Evolutionary conservation across 1,139 yeast genomes (phyloP), one percentile per base, ranked within the genome.

Genomic region (Nadsonia commutata): DNA sequence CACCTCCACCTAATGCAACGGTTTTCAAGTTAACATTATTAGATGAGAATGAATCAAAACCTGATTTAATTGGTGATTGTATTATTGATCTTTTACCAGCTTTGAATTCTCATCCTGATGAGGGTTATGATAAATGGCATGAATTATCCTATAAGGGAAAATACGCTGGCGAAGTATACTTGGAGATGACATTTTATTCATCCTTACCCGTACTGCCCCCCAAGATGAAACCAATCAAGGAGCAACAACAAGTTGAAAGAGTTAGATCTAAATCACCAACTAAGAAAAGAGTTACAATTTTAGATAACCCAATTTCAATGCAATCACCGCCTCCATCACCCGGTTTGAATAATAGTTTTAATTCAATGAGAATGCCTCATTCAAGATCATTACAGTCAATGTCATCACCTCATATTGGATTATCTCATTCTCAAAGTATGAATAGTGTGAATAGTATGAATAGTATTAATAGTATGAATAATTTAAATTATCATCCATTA

Each of bases 101-200:
- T 0, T 76, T 84, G 47, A 50, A 47, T 16, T 70, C 76, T 20
- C 70, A 73, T 23, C 74, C 76, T 2, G 70, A 71, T 38, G 90
- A 83, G 37, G 95, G 94, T 23, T 85, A 74, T 55, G 97, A 93
- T 58, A 70, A 71, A 36, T 88, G 97, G 97, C 83, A 80, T 56
- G 78, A 76, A 40, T 66, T 90, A 48, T 65, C 68, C 36, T 74
- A 75, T 56, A 76, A 75, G 45, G 80, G 77, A n/a, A 73, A 77
- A 53, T 76, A 82, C 45, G 95, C 96, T 1, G 98, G 98, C 1
- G 83, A 76, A 62, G 75, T 90, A 1, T 88, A 80, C 59, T 64
- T 93, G 44, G 97, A 90, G 56, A 80, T 90, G 81, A 85, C 97
- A 0, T 90, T 84, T 56, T 85, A 84, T 56, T 93, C 95, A 2